Conservation (phyloP, 2,329 filamentous ascomycete genomes). For the Ascochyta koolunga region DNA sequence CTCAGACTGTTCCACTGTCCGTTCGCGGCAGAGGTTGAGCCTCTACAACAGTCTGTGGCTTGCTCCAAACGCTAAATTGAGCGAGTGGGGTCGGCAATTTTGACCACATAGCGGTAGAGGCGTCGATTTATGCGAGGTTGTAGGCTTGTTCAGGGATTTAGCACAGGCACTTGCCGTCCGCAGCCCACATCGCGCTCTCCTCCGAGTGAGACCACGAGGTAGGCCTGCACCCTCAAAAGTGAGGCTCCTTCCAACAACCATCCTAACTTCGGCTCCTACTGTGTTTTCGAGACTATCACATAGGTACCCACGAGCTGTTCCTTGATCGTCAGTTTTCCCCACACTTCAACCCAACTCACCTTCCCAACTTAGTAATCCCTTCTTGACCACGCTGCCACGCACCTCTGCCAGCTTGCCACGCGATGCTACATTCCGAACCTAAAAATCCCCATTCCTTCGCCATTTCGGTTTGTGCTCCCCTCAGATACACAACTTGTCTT, state of each 20-base stretch:
- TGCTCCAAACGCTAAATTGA: neutral
- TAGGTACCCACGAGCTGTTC: neutral
- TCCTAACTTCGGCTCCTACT: neutral
- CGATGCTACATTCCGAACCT: neutral
- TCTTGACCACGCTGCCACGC: neutral
- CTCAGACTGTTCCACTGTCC: too few species aligned
- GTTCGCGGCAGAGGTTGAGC: too few species aligned
- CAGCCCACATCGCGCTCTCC: neutral
- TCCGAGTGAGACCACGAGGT: neutral
- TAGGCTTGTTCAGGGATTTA: neutral
- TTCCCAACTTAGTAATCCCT: conserved; percentile 6
- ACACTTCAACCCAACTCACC: conserved; percentile 11
- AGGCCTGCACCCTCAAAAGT: neutral
- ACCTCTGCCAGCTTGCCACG: conserved; percentile 1
- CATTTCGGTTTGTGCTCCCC: neutral
- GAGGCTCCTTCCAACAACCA: neutral
- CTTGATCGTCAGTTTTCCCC: conserved; percentile 1
- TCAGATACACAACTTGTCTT: neutral
- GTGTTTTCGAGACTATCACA: neutral
- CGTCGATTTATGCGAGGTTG: neutral
- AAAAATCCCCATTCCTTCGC: neutral
- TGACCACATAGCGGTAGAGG: neutral
- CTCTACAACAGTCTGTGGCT: too few species aligned
- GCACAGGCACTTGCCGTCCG: neutral
- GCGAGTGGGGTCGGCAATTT: neutral